A percentile compares a stretch with the other conserved stretches of the same genome.
Conservation (phyloP, 164 flowering plant species). For the Piper betle region DNA sequence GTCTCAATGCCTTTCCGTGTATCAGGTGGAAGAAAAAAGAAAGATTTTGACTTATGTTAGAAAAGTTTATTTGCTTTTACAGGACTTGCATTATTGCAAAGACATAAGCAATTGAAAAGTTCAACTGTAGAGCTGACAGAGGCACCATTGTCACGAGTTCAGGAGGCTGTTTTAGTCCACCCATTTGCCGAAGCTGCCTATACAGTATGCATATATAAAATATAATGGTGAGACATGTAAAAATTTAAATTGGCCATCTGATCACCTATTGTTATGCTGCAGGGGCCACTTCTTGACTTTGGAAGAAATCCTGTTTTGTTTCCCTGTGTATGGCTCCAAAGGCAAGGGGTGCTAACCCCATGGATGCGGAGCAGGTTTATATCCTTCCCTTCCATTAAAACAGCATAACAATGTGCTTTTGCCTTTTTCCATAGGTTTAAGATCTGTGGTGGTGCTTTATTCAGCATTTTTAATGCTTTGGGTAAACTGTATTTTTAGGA, state of each 20-base stretch:
- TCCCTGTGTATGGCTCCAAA: slow-evolving; percentile 75
- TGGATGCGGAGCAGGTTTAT: slow-evolving; percentile 66
- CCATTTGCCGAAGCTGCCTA: slow-evolving; percentile 93
- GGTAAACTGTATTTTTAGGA: slow-evolving; percentile 20
- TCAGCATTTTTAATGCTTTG: neutral
- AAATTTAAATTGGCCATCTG: slow-evolving; percentile 1
- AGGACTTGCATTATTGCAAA: slow-evolving; percentile 73
- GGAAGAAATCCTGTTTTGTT: slow-evolving; percentile 70
- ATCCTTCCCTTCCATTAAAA: neutral
- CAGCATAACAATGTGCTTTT: neutral
- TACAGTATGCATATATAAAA: slow-evolving; percentile 31
- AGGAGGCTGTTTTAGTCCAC: slow-evolving; percentile 45
- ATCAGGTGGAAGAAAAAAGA: too few relatives aligned
- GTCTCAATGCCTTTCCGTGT: too few relatives aligned
- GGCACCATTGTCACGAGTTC: slow-evolving; percentile 46
- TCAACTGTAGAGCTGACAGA: slow-evolving; percentile 28
- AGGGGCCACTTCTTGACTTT: slow-evolving; percentile 86
- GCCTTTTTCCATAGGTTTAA: neutral
- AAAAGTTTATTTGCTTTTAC: slow-evolving; percentile 1
- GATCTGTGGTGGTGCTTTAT: neutral
- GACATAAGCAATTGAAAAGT: slow-evolving; percentile 15
- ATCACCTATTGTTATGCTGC: slow-evolving; percentile 8
- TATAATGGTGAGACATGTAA: neutral
- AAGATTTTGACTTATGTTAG: too few relatives aligned
- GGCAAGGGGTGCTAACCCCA: slow-evolving; percentile 71